Evolutionary conservation across 148 eudicot genomes (phyloP), one percentile per base, ranked within the genome.

Genomic region (Arbutus unedo): DNA sequence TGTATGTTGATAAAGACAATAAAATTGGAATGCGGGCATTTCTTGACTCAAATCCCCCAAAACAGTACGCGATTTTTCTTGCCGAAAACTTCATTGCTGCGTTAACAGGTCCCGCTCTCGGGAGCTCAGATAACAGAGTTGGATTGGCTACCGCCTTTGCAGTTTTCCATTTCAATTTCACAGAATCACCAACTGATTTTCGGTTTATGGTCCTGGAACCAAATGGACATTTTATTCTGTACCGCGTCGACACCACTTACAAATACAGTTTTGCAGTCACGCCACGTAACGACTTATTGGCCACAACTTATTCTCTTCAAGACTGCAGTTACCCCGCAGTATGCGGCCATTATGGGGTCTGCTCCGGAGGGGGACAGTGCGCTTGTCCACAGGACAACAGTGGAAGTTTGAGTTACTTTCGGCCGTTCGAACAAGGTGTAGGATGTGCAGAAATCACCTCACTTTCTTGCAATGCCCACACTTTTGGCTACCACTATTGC

Each of bases 331-430:
- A 77, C 78, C 81, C 84, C 8, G 19, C 50, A 51, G 81, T 81
- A 11, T 81, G 84, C 19, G 87, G 87, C 14, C 43, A 41, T 76
- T 81, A 57, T 68, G 82, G 79, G 8, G 72, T 82, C 8, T 82
- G 87, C 82, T 70, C 64, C 2, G 47, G 19, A 1, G 74, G 31
- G 3, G 66, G 56, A 10, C 3, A 1, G 18, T 82, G 82, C 11
- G 45, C 51, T 38, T 78, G 79, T 72, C 87, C 87, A 19, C 44
- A 16, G 50, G 13, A 19, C 31, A 10, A 50, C 3, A 2, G 7
- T 4, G 21, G 62, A 18, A 49, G 54, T 53, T 53, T 51, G 3
- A 62, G 23, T 25, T 62, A 62, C 68, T 62, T 62, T 62, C 8
- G 14, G 68, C 38, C 41, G 13, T 21, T 8, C 7, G 38, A n/a